Conservation (phyloP, 2,329 filamentous ascomycete species). For the Colletotrichum falcatum region DNA sequence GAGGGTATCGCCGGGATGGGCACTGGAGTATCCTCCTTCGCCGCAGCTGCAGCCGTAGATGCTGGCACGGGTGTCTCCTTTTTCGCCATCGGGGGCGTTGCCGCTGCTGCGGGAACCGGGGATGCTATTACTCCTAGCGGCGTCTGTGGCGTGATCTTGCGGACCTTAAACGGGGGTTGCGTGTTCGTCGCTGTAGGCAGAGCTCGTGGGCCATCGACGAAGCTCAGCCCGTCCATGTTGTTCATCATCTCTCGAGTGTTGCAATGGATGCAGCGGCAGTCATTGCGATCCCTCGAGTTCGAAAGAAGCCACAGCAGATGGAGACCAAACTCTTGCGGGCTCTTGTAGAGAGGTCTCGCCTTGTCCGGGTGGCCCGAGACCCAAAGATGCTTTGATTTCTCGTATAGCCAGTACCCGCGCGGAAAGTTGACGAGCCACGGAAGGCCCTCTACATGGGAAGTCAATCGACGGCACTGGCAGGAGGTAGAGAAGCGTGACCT, state of each 20-base stretch:
- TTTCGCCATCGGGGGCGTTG: slow-evolving; percentile 12
- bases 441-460: slow-evolving; percentile 52
- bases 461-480: slow-evolving; percentile 35
- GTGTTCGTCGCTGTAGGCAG: slow-evolving; percentile 14
- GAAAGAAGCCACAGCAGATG: slow-evolving; percentile 66
- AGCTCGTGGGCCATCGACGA: slow-evolving; percentile 22
- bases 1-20: slow-evolving; percentile 23
- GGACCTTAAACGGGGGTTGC: slow-evolving; percentile 42
- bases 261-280: slow-evolving; percentile 66
- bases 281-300: slow-evolving; percentile 58
- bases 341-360: slow-evolving; percentile 60
- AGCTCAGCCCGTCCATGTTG: slow-evolving; percentile 28
- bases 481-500: background rate
- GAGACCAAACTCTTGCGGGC: slow-evolving; percentile 64
- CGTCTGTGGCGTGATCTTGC: slow-evolving; percentile 33
- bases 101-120: slow-evolving; percentile 19
- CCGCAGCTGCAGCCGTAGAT: slow-evolving; percentile 7
- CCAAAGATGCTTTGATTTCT: slow-evolving; percentile 62
- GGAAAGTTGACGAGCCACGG: slow-evolving; percentile 60
- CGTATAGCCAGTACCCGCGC: slow-evolving; percentile 60
- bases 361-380: slow-evolving; percentile 63
- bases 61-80: slow-evolving; percentile 38
- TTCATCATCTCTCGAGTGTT: slow-evolving; percentile 48
- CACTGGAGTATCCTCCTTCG: slow-evolving; percentile 30
- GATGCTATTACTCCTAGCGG: slow-evolving; percentile 25